Evolutionary conservation across 164 flowering plant genomes (phyloP).

Genomic region (Vitis amurensis): DNA sequence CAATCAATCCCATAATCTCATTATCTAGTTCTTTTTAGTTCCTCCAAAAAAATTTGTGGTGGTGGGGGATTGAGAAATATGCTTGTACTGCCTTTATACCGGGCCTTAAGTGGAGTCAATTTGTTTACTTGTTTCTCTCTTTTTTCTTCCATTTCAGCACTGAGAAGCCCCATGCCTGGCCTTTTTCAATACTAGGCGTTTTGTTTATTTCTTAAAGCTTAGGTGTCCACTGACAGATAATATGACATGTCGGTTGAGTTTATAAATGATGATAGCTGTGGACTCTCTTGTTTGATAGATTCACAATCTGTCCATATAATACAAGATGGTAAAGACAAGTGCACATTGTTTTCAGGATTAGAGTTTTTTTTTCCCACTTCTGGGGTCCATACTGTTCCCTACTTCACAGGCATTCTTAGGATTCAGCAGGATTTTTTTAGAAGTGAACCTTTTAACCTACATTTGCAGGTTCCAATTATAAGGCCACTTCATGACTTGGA

Average conservation of each 20-base stretch:
- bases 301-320: background rate
- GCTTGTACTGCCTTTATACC: background rate
- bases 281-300: background rate
- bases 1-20: too few relatives aligned
- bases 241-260: background rate
- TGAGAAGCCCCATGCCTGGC: background rate
- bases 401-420: background rate
- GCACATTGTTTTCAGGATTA: background rate
- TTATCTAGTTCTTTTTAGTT: background rate
- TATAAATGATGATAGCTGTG: background rate
- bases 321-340: background rate
- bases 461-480: slow-evolving; percentile 28
- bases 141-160: background rate
- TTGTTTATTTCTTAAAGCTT: background rate
- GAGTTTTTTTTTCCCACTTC: background rate
- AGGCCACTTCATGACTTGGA: slow-evolving; percentile 32
- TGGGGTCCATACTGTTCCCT: background rate
- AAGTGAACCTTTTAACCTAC: background rate
- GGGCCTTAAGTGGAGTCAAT: background rate
- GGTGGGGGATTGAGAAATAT: background rate
- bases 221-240: background rate
- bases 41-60: background rate
- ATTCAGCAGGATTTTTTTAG: background rate
- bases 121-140: background rate
- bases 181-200: background rate